A percentile compares a stretch with the other conserved stretches of the same genome.
Conservation (phyloP, 768 basidiomycete genomes). For the Lactifluus piperatus region DNA sequence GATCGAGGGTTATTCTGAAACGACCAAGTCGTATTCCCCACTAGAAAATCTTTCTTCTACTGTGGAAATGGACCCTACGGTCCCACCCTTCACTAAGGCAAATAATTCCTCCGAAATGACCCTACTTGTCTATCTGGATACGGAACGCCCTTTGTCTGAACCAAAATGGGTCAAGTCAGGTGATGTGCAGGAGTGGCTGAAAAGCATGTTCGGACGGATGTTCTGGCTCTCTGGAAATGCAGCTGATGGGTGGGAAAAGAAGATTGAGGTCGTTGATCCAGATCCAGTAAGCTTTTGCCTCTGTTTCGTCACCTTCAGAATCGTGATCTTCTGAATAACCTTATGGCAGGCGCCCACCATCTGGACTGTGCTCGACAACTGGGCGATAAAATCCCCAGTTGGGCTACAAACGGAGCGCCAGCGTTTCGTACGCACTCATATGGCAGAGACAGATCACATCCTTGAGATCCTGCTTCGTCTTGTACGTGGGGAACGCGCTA, state of each 20-base stretch:
- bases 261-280: constrained; percentile 86
- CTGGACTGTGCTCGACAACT: constrained; percentile 81
- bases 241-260: constrained; percentile 90
- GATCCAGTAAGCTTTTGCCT: constrained; percentile 63
- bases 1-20: constrained; percentile 69
- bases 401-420: constrained; percentile 71
- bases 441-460: constrained; percentile 79
- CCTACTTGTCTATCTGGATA: constrained; percentile 78
- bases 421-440: constrained; percentile 82
- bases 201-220: constrained; percentile 80
- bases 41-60: constrained; percentile 40
- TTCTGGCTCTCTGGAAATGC: constrained; percentile 80
- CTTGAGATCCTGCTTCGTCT: constrained; percentile 89
- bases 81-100: constrained; percentile 64
- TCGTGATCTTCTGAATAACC: constrained; percentile 4
- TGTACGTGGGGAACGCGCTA: constrained; percentile 81
- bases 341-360: constrained; percentile 78
- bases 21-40: constrained; percentile 60
- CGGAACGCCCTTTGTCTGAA: constrained; percentile 80
- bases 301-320: background rate
- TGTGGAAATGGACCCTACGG: constrained; percentile 45
- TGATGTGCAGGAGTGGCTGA: constrained; percentile 89
- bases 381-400: constrained; percentile 78
- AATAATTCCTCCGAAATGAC: constrained; percentile 45
- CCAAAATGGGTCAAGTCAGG: constrained; percentile 97